Conservation (phyloP, 768 basidiomycete species). For the Mycena vitilis region DNA sequence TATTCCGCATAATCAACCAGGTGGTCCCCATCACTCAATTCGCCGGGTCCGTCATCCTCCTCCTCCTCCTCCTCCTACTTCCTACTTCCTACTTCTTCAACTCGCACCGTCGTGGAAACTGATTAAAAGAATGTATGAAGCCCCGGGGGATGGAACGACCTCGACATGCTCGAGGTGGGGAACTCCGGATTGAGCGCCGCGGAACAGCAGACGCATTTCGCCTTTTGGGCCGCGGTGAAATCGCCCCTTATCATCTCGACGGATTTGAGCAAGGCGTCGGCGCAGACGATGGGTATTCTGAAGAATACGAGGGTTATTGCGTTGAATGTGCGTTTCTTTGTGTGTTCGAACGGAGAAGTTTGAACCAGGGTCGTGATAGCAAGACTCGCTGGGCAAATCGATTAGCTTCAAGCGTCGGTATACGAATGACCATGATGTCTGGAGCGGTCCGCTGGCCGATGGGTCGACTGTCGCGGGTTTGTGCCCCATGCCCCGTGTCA, state of each 20-base stretch:
- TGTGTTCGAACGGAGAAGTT: neutral
- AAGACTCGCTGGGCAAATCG: constrained; percentile 59
- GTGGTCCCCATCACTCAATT: constrained; percentile 63
- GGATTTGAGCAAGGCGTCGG: constrained; percentile 49
- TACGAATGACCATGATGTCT: constrained; percentile 61
- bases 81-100: too few species aligned
- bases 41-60: constrained; percentile 51
- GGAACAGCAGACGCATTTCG: constrained; percentile 61
- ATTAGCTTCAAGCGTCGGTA: constrained; percentile 60
- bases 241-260: constrained; percentile 60
- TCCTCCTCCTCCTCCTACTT: too few species aligned
- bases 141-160: constrained; percentile 45
- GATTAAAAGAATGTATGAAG: neutral
- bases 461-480: constrained; percentile 59
- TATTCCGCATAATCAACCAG: constrained; percentile 64
- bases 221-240: constrained; percentile 67
- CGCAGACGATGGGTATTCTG: constrained; percentile 50
- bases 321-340: constrained; percentile 50
- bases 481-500: constrained; percentile 9
- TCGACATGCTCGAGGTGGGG: constrained; percentile 67
- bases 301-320: constrained; percentile 57
- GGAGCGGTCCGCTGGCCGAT: constrained; percentile 60
- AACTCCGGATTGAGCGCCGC: constrained; percentile 54
- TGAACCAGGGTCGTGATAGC: too few species aligned
- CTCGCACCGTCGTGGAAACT: constrained; percentile 49